Evolutionary conservation across 441 rosid genomes (phyloP), one percentile per base, ranked within the genome.

Genomic region (Mallotus japonicus): DNA sequence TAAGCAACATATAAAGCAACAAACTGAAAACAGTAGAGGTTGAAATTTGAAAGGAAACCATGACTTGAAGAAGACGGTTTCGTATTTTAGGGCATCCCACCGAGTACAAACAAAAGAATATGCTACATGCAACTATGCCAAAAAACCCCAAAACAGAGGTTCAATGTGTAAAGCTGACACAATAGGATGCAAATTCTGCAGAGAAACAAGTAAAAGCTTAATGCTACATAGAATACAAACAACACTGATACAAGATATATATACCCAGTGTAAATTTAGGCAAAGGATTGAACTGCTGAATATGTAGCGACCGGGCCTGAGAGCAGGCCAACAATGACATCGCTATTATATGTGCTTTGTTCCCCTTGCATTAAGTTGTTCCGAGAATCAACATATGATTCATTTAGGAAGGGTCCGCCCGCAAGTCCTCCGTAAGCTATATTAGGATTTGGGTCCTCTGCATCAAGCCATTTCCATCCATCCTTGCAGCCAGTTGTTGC

Each of bases 321-420:
- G 62, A 93, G 89, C 46, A 95, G 89, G 73, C 97, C 98, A 74
- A 91, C 95, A 50, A 93, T 80, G 3, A 89, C 63, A 0, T 97
- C 99, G 73, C 87, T 83, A 84, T 95, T 95, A 56, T 95, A 95
- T n/a, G 97, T 93, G 80, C 84, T 88, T n/a, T 97, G 99, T 69
- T 95, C 99, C 2, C 76, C 90, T 81, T 93, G 99, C 93, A 72
- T 86, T 20, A 92, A 80, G 85, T 90, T 92, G 86, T 89, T 88
- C 74, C 98, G 75, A 28, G 81, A 70, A 83, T 95, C 92, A 0
- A 78, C 75, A 77, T 67, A 95, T 3, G 98, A 87, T 79, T 93
- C 98, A 57, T 95, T 95, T 16, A 59, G 73, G 87, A 93, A 95
- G 0, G 0, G 98, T 0, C 99, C 98, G 14, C 97, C 99, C 0